Evolutionary conservation across 768 basidiomycete species (phyloP).

Genomic region (Calocybe indica): DNA sequence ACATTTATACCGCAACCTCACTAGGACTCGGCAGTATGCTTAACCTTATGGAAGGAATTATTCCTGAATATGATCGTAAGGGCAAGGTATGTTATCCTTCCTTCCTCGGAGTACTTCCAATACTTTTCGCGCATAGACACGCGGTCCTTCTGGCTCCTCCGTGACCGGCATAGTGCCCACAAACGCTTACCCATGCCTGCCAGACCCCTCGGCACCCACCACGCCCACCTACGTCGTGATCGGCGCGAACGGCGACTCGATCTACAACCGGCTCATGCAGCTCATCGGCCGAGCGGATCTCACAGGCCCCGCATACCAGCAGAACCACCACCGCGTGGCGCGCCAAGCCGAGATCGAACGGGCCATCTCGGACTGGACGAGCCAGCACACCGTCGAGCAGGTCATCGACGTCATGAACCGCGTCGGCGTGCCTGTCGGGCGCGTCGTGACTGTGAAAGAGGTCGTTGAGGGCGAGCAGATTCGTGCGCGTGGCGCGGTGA

Average conservation of each 20-base stretch:
- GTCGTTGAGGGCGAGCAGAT: conserved; percentile 55
- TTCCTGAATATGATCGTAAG: conserved; percentile 71
- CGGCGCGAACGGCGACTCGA: conserved; percentile 65
- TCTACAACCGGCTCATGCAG: conserved; percentile 64
- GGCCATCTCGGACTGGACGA: conserved; percentile 60
- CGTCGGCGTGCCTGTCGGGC: conserved; percentile 58
- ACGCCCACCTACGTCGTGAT: conserved; percentile 58
- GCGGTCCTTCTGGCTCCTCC: conserved; percentile 70
- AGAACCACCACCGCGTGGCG: conserved; percentile 58
- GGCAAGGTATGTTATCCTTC: conserved; percentile 39
- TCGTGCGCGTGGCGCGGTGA: conserved; percentile 46
- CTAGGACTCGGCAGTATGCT: conserved; percentile 44
- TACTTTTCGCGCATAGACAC: conserved; percentile 34
- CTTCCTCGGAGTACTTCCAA: neutral
- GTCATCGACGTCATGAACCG: conserved; percentile 42
- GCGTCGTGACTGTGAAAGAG: conserved; percentile 58
- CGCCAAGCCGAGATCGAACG: conserved; percentile 59
- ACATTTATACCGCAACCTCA: neutral
- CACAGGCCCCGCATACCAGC: conserved; percentile 43
- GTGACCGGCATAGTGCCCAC: conserved; percentile 74
- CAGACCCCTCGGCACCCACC: conserved; percentile 32
- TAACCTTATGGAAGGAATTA: conserved; percentile 72
- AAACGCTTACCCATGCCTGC: conserved; percentile 65
- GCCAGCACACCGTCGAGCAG: conserved; percentile 40
- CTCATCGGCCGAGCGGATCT: conserved; percentile 56